Percentiles rank a stretch among this genome's conserved stretches.
Evolutionary conservation across 2,329 filamentous ascomycete species (phyloP).

Genomic region (Diplocarpon rosae): DNA sequence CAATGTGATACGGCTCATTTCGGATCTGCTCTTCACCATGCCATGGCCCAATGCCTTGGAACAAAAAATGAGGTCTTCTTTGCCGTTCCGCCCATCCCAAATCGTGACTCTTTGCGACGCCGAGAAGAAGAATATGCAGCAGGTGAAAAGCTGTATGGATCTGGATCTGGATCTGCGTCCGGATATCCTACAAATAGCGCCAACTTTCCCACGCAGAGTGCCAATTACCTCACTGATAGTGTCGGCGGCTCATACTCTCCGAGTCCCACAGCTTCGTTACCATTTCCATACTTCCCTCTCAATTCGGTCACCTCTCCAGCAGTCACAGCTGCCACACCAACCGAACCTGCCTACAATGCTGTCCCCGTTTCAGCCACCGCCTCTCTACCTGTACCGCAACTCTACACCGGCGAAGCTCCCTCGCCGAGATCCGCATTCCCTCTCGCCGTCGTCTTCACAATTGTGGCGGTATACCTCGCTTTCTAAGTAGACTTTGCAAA

Average conservation of each 20-base stretch:
- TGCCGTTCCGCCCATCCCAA: conserved; percentile 17
- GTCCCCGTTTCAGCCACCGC: conserved; percentile 6
- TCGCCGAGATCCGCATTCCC: not conserved
- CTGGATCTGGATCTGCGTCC: conserved; percentile 16
- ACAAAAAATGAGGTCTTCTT: conserved; percentile 14
- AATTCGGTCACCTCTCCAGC: conserved; percentile 3
- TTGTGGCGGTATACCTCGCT: not conserved
- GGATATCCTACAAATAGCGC: conserved; percentile 12
- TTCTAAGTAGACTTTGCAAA: not conserved
- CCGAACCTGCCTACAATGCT: conserved; percentile 6
- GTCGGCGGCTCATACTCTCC: conserved; percentile 6
- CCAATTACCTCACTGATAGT: conserved; percentile 3
- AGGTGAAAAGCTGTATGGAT: conserved; percentile 13
- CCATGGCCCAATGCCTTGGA: conserved; percentile 24
- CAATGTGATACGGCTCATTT: conserved; percentile 29
- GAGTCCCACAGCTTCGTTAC: conserved; percentile 6
- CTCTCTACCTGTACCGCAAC: conserved; percentile 1
- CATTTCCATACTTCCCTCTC: conserved; percentile 6
- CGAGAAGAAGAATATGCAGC: conserved; percentile 23
- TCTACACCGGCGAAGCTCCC: conserved; percentile 6
- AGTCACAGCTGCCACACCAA: conserved; percentile 8
- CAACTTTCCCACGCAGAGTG: conserved; percentile 7
- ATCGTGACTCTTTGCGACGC: conserved; percentile 23
- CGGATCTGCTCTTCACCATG: conserved; percentile 26
- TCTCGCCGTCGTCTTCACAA: conserved; percentile 1